Conservation (phyloP, 371 early-diverging fungal genomes). For the Mucor mucedo region DNA sequence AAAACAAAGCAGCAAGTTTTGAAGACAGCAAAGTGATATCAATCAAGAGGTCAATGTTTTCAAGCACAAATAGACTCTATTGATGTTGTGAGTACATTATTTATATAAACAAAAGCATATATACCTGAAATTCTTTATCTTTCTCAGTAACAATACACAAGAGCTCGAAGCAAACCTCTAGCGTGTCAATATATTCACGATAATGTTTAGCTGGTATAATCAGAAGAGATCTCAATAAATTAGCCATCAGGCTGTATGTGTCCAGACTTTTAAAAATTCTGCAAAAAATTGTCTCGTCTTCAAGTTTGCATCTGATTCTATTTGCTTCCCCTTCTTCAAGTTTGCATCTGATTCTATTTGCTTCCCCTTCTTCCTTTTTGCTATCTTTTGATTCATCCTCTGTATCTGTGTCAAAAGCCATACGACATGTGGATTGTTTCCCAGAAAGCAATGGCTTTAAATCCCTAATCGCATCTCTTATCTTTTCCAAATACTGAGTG, state of each 20-base stretch:
- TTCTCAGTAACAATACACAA: neutral
- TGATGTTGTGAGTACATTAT: neutral
- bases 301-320: neutral
- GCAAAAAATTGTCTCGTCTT: conserved; percentile 25
- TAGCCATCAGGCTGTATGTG: conserved; percentile 29
- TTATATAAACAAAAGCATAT: neutral
- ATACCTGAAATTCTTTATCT: conserved; percentile 21
- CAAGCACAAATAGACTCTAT: conserved; percentile 30
- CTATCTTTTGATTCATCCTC: neutral
- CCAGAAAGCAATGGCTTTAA: neutral
- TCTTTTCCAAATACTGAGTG: too few relatives aligned
- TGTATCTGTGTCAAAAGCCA: too few relatives aligned
- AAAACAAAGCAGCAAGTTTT: conserved; percentile 23
- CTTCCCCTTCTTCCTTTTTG: neutral
- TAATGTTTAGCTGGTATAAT: conserved; percentile 30
- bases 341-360: too few relatives aligned
- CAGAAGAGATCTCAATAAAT: conserved; percentile 29
- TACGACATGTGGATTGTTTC: neutral
- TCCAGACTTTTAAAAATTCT: conserved; percentile 37
- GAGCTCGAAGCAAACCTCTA: neutral
- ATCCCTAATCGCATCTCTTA: too few relatives aligned
- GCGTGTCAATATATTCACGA: conserved; percentile 4
- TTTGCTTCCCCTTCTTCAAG: neutral
- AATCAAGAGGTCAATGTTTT: conserved; percentile 54
- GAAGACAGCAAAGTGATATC: conserved; percentile 32